Conservation (phyloP, 768 basidiomycete genomes). For the Calocera viscosa region DNA sequence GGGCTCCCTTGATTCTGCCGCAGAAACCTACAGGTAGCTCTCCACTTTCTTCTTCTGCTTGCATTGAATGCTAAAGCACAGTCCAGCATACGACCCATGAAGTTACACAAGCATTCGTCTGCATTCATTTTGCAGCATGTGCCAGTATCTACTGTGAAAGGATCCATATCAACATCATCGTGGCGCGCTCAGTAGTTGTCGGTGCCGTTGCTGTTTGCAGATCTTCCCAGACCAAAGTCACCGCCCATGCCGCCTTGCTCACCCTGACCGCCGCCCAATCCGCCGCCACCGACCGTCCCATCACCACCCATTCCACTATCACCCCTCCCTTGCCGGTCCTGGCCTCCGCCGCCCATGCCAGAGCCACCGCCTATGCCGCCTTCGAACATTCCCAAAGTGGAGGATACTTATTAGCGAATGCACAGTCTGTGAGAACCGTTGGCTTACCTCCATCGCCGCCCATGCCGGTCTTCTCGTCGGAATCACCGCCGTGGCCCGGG, state of each 20-base stretch:
- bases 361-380: no score
- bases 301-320: not conserved
- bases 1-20: no score
- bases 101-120: not conserved
- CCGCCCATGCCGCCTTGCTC: not conserved
- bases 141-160: no score
- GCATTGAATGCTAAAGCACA: no score
- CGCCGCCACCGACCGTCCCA: not conserved
- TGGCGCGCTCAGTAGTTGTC: not conserved
- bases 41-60: no score
- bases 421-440: no score
- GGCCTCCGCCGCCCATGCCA: no score
- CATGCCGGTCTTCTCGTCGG: not conserved
- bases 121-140: slow-evolving; percentile 1
- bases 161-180: not conserved
- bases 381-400: no score
- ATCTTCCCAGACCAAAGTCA: not conserved
- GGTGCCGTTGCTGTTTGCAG: not conserved
- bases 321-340: no score
- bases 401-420: no score
- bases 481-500: no score
- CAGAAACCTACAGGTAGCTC: no score
- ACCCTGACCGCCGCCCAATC: not conserved
- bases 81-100: not conserved
- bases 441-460: not conserved